phyloP scores from a whole-genome alignment of 169 alveolate species.

The Eimeria falciformis region DNA sequence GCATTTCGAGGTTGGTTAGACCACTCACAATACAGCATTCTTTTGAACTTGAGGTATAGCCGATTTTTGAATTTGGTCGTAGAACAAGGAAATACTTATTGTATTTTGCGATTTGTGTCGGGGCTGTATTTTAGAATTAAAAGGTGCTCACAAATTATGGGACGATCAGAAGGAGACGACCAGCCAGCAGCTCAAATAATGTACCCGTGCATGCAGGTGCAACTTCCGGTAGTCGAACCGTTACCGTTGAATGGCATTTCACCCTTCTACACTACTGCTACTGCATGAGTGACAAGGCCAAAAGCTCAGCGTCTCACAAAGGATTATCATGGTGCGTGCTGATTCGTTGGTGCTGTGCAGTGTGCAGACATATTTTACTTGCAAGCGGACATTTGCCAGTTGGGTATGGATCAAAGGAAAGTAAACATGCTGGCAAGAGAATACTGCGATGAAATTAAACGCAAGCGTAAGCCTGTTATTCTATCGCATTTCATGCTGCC shows the following conservation, averaged over 20 bases:
- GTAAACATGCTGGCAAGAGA: conserved; percentile 99
- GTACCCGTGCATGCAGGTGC: conserved; percentile 82
- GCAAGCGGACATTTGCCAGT: conserved; percentile 98
- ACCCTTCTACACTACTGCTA: neutral
- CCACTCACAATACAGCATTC: too few species aligned
- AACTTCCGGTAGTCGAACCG: neutral
- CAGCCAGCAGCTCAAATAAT: conserved; percentile 93
- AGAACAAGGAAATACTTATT: too few species aligned
- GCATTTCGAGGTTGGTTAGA: conserved; percentile 81
- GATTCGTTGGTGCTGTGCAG: conserved; percentile 86
- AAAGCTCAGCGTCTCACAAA: neutral
- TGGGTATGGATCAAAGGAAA: conserved; percentile 99
- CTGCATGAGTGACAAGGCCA: neutral
- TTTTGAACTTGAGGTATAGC: too few species aligned
- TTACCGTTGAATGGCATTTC: neutral
- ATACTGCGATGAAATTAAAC: conserved; percentile 81
- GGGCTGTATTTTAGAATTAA: conserved; percentile 90
- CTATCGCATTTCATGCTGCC: conserved; percentile 93
- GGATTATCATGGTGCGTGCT: neutral
- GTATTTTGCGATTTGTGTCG: neutral
- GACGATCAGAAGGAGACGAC: conserved; percentile 97
- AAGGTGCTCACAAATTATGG: conserved; percentile 99
- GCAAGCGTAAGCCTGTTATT: conserved; percentile 90
- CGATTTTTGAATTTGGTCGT: too few species aligned
- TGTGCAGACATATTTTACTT: conserved; percentile 99